Evolutionary conservation across 129 eudicot species (phyloP).

Genomic region (Flaveria robusta): DNA sequence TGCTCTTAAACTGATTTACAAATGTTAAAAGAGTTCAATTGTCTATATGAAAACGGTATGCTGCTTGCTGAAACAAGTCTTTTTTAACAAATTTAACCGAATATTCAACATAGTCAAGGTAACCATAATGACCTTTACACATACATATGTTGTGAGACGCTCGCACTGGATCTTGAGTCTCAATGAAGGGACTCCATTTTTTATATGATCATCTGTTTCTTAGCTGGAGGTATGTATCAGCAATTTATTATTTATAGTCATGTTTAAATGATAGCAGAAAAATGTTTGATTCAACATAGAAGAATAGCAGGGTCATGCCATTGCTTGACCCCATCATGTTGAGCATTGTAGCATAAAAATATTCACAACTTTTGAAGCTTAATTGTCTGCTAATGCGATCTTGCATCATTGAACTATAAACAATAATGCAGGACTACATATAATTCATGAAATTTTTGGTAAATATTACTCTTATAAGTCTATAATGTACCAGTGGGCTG

Average conservation of each 20-base stretch:
- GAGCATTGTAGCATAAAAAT: neutral
- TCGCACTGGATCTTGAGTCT: neutral
- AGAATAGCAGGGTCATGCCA: neutral
- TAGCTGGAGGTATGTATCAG: slow-evolving; percentile 4
- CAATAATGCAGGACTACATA: neutral
- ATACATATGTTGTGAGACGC: neutral
- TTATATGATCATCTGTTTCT: neutral
- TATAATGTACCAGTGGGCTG: neutral
- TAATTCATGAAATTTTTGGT: neutral
- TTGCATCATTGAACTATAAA: neutral
- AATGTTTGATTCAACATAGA: neutral
- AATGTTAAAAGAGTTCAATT: neutral
- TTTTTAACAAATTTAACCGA: neutral
- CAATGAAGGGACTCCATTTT: neutral
- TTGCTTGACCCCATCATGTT: neutral
- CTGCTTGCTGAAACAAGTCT: neutral
- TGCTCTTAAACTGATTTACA: neutral
- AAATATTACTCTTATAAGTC: neutral
- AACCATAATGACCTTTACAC: neutral
- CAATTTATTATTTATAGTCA: neutral
- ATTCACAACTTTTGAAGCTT: neutral
- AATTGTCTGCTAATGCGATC: neutral
- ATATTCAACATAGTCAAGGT: neutral
- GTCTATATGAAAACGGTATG: neutral
- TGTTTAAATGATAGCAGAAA: neutral